Evolutionary conservation across 306 rosid genomes (phyloP).

Genomic region (Prunus fruticosa): DNA sequence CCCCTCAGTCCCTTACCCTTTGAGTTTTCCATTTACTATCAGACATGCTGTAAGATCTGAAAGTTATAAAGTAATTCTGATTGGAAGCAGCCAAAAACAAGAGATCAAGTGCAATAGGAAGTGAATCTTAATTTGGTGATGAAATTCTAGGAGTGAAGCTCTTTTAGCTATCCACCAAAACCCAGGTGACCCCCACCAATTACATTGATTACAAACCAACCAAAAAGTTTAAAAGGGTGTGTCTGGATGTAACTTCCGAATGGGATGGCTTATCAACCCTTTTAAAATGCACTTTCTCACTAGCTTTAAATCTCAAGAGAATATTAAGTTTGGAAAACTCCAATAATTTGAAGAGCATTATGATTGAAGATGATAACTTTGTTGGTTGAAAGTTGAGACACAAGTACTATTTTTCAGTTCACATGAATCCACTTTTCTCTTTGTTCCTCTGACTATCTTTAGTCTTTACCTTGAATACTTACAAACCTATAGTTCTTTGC

Average conservation of each 20-base stretch:
- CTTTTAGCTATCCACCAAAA: constrained; percentile 21
- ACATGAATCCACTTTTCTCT: constrained; percentile 13
- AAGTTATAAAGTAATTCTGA: not conserved
- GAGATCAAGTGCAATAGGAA: constrained; percentile 3
- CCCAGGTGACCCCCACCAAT: constrained; percentile 21
- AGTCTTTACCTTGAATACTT: constrained; percentile 16
- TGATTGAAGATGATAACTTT: constrained; percentile 26
- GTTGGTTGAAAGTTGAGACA: constrained; percentile 30
- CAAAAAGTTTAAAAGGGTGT: constrained; percentile 31
- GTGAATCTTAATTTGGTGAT: constrained; percentile 19
- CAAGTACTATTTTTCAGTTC: constrained; percentile 16
- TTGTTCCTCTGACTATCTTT: not conserved
- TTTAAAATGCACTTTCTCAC: constrained; percentile 29
- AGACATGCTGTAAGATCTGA: not conserved
- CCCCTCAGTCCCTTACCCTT: not conserved
- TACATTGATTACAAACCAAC: constrained; percentile 16
- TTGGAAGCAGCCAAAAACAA: constrained; percentile 1
- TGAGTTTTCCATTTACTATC: not conserved
- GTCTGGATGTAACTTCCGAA: constrained; percentile 26
- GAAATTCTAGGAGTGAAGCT: not conserved
- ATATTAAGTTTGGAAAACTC: constrained; percentile 5
- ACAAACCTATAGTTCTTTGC: constrained; percentile 17
- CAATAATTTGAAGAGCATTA: constrained; percentile 16
- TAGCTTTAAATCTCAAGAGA: constrained; percentile 30
- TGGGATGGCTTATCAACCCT: constrained; percentile 36